Conservation (phyloP, 1,284 basidiomycete genomes). For the Fomitopsis pinicola region DNA sequence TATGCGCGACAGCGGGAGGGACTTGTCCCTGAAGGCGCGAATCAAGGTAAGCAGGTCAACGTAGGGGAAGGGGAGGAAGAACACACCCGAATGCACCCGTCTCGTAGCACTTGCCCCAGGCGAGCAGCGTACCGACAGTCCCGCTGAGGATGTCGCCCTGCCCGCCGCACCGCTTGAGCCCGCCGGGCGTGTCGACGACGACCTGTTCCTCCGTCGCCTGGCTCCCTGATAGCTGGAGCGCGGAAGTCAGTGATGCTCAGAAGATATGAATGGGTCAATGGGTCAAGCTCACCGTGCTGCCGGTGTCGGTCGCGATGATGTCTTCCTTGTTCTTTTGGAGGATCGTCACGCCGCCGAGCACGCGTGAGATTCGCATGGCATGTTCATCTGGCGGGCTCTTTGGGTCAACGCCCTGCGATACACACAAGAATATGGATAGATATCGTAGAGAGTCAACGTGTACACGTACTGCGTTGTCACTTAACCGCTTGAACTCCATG, state of each 20-base stretch:
- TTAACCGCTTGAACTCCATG: slow-evolving; percentile 87
- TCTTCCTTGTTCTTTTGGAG: slow-evolving; percentile 87
- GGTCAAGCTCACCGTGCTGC: slow-evolving; percentile 22
- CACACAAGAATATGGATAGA: not conserved
- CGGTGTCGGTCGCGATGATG: slow-evolving; percentile 64
- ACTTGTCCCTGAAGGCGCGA: slow-evolving; percentile 35
- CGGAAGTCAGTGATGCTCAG: not conserved
- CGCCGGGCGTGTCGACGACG: slow-evolving; percentile 71
- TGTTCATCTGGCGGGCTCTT: slow-evolving; percentile 42
- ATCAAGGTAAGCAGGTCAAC: slow-evolving; percentile 4
- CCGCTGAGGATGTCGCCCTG: slow-evolving; percentile 95
- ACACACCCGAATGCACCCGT: slow-evolving; percentile 70
- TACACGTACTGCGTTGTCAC: slow-evolving; percentile 61
- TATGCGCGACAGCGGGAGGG: slow-evolving; percentile 55
- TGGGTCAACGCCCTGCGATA: slow-evolving; percentile 47
- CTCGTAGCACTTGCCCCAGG: slow-evolving; percentile 93
- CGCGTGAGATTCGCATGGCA: slow-evolving; percentile 62
- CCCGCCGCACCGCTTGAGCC: slow-evolving; percentile 90
- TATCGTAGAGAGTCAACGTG: not conserved
- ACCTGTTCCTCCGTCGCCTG: slow-evolving; percentile 44
- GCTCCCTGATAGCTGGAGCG: slow-evolving; percentile 31
- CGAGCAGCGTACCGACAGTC: slow-evolving; percentile 82
- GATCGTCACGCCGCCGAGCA: slow-evolving; percentile 84
- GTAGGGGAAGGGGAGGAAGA: not conserved
- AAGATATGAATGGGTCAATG: not conserved